These are phyloP conservation scores for Xylogone sp. DNA, from an alignment of 2,329 filamentous ascomycete species.

Conservation along the genomic window DNA sequence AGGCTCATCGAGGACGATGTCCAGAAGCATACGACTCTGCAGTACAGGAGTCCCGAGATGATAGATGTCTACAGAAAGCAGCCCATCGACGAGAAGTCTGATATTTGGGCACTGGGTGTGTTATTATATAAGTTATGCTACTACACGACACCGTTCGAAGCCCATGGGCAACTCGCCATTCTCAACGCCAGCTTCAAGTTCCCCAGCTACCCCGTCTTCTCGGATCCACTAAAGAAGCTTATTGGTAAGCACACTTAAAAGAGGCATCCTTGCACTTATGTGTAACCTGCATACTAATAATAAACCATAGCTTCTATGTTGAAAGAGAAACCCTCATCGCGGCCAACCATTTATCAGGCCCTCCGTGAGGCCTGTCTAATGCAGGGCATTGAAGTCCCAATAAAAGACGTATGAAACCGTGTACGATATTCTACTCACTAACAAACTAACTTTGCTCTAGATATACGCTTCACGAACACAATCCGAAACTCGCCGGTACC, in stretches of 20 bases:
- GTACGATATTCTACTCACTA: conserved; percentile 6
- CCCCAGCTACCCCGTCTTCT: conserved; percentile 83
- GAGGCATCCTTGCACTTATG: background rate
- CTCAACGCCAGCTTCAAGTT: conserved; percentile 94
- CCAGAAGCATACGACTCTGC: conserved; percentile 93
- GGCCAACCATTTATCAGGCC: conserved; percentile 94
- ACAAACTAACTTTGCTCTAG: conserved; percentile 36
- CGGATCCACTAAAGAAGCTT: conserved; percentile 80
- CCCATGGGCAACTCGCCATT: conserved; percentile 95
- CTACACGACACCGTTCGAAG: conserved; percentile 98
- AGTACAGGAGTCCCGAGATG: conserved; percentile 98
- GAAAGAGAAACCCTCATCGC: conserved; percentile 67
- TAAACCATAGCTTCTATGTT: conserved; percentile 74
- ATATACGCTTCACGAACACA: conserved; percentile 66
- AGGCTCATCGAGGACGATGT: conserved; percentile 94
- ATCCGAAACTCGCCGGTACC: conserved; percentile 57
- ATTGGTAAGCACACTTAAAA: conserved; percentile 63
- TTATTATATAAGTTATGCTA: conserved; percentile 97
- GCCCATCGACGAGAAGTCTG: conserved; percentile 96
- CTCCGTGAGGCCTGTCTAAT: conserved; percentile 82
- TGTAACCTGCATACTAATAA: conserved; percentile 12
- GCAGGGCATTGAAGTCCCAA: conserved; percentile 80
- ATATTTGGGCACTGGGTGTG: conserved; percentile 94
- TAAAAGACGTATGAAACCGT: conserved; percentile 72
- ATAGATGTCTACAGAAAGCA: conserved; percentile 95